Base-by-base conservation (phyloP, 306 rosid genomes). In the Cicer pinnatifidum region DNA sequence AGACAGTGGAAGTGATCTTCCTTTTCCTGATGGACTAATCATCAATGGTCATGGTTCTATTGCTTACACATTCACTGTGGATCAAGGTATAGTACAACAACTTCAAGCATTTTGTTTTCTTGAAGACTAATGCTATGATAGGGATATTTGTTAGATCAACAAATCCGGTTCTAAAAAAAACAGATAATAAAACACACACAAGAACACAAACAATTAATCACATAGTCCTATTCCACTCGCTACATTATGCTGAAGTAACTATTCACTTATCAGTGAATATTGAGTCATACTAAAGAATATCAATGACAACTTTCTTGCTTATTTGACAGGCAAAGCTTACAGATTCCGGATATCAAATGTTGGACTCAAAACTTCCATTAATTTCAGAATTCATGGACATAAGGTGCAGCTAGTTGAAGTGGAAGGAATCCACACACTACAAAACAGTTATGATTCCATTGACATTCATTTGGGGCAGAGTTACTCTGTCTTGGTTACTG, bases 401-500 rank as follows among this genome's bases (percentile, higher is more conserved):
- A 91, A 85, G 83, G 81, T 93, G 88, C 3, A 68, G 19, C 82
- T 90, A 57, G 92, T 89, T 60, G 97, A 93, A 88, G 96, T 93
- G 44, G 98, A 93, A 91, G 98, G 98, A 81, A 81, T 85, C 13
- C 97, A 91, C 83, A 67, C 90, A 1, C 90, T 93, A 68, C 98
- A 93, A 50, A 90, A 90, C 81, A 86, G 82, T 19, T 93, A 90
- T 44, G 85, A 78, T 33, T 93, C 97, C 40, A 92, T 93, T 62
- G 98, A 91, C 76, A 76, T 93, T 67, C 98, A 93, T 84, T 78
- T 93, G 71, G 98, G 98, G 67, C 98, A 93, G 78, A 89, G 93
- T 17, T 84, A 73, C 65, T 93, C 97, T 33, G 98, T 91, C 0
- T 78, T 93, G 82, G 90, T 93, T 15, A 86, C 88, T 7, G 92